phyloP scores from a whole-genome alignment of 306 rosid species.

The Quercus agrifolia region DNA sequence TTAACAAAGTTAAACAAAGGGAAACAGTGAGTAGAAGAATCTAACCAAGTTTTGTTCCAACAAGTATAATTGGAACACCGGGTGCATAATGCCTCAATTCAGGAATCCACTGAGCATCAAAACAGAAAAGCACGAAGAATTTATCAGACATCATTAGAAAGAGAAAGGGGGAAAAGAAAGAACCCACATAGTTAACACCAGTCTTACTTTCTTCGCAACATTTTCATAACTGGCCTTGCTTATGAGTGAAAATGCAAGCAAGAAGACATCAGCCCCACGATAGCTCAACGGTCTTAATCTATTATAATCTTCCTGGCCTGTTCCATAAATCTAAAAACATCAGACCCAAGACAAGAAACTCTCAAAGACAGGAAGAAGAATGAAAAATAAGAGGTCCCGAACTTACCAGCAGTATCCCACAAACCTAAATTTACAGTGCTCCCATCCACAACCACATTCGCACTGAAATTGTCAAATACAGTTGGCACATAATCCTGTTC shows the following conservation, averaged over 20 bases:
- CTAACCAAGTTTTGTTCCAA: slow-evolving; percentile 97
- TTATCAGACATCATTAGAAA: background rate
- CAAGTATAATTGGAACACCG: slow-evolving; percentile 91
- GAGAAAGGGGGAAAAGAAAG: background rate
- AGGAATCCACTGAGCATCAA: slow-evolving; percentile 76
- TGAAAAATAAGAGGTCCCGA: background rate
- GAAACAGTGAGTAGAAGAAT: slow-evolving; percentile 30
- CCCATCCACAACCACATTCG: slow-evolving; percentile 98
- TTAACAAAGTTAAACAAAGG: background rate
- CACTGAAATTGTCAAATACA: slow-evolving; percentile 96
- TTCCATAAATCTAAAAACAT: slow-evolving; percentile 38
- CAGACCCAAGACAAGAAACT: slow-evolving; percentile 16
- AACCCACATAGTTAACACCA: background rate
- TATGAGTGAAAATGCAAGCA: slow-evolving; percentile 90
- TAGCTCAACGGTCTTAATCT: slow-evolving; percentile 96
- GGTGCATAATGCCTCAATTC: slow-evolving; percentile 99
- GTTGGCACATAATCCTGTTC: slow-evolving; percentile 96
- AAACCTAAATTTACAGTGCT: slow-evolving; percentile 92
- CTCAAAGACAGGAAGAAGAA: background rate
- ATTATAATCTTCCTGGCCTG: slow-evolving; percentile 99
- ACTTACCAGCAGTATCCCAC: slow-evolving; percentile 97
- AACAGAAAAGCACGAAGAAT: background rate
- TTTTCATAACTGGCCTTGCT: slow-evolving; percentile 99
- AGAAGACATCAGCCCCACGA: slow-evolving; percentile 96
- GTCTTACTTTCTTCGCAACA: slow-evolving; percentile 84